These are phyloP conservation scores for Akanthomyces muscarius DNA, from an alignment of 2,329 filamentous ascomycete species.

Conservation along the genomic window DNA sequence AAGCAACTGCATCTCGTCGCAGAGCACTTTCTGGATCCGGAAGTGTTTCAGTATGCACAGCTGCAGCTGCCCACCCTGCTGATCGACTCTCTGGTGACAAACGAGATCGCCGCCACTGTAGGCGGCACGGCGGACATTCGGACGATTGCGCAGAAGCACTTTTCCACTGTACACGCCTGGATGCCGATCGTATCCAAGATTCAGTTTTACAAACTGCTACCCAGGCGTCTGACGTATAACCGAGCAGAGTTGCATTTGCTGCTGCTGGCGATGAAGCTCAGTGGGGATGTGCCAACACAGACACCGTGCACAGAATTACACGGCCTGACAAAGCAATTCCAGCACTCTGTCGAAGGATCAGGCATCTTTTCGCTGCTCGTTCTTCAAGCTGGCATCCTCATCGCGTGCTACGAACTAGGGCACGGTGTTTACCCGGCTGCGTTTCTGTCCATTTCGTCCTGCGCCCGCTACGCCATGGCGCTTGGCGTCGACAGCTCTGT, in stretches of 20 bases:
- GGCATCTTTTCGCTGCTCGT: conserved; percentile 17
- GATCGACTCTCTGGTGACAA: conserved; percentile 4
- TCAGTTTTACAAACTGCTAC: conserved; percentile 12
- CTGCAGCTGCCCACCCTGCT: neutral
- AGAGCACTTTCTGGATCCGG: conserved; percentile 5
- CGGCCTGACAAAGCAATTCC: conserved; percentile 17
- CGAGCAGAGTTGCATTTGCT: conserved; percentile 15
- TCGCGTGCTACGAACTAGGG: conserved; percentile 18
- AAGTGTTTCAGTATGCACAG: conserved; percentile 6
- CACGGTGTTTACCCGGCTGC: conserved; percentile 19
- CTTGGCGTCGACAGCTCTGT: conserved; percentile 18
- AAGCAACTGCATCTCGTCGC: neutral
- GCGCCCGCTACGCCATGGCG: conserved; percentile 17
- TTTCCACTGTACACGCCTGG: conserved; percentile 19
- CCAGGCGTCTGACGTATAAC: conserved; percentile 11
- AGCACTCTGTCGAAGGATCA: conserved; percentile 10
- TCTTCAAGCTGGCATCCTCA: conserved; percentile 18
- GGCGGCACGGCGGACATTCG: conserved; percentile 18
- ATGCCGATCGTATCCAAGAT: conserved; percentile 20
- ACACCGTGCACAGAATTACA: conserved; percentile 14
- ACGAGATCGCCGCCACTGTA: neutral
- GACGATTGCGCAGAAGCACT: conserved; percentile 13
- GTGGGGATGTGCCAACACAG: neutral
- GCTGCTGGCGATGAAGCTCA: conserved; percentile 18
- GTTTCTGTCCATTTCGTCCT: conserved; percentile 17